Evolutionary conservation across 345 rosid genomes (phyloP).

Genomic region (Rhizophora apiculata): DNA sequence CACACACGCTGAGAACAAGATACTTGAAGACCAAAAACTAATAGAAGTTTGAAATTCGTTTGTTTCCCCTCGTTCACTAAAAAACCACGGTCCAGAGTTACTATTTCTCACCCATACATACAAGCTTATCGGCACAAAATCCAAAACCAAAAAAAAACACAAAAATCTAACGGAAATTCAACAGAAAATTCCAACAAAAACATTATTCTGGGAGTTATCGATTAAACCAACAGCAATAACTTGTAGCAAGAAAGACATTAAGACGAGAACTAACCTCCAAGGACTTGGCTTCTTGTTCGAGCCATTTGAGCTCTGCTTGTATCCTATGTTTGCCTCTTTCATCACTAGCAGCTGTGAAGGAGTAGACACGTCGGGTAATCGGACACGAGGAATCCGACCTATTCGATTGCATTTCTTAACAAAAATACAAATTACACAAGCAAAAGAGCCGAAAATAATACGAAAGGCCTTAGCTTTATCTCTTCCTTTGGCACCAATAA

Average conservation of each 20-base stretch:
- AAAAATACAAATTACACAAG: neutral
- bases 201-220: neutral
- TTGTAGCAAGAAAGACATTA: neutral
- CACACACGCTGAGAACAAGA: too few relatives aligned
- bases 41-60: too few relatives aligned
- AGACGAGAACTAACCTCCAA: conserved; percentile 20
- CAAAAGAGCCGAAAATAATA: conserved; percentile 6
- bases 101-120: neutral
- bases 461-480: conserved; percentile 13
- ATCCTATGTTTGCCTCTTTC: conserved; percentile 29
- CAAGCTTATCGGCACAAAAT: neutral
- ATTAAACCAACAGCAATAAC: neutral
- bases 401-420: conserved; percentile 49
- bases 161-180: too few relatives aligned
- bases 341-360: conserved; percentile 21
- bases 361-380: conserved; percentile 37
- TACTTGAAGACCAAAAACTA: too few relatives aligned
- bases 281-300: conserved; percentile 26
- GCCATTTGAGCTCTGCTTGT: conserved; percentile 27
- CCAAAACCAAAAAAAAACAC: neutral
- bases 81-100: neutral
- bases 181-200: neutral
- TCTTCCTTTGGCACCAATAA: neutral
- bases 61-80: too few relatives aligned
- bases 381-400: conserved; percentile 48